Base-by-base conservation (phyloP, 805 yeast genomes). In the Jamesozyma gamospora region DNA sequence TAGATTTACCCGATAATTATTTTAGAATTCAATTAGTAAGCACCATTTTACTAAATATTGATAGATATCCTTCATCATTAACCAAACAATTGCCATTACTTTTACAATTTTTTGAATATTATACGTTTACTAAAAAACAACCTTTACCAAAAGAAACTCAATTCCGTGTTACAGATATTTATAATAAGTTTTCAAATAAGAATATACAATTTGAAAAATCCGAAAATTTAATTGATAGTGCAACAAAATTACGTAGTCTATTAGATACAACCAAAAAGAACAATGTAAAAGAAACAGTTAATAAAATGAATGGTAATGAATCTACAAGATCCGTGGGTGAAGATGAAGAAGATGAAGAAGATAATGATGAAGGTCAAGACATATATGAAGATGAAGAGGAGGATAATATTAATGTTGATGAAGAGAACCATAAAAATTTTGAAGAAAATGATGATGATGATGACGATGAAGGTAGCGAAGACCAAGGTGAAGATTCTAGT, bases 1-100 rank as follows among this genome's bases (percentile, higher is more conserved):
- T 70, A n/a, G 96, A 87, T 60, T 62, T 62, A 11, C 77, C 79
- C 0, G 72, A 77, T 48, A 78, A 83, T 50, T 83, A 78, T 52
- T 84, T 85, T 58, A 68, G 95, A 41, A 64, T 85, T 28, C 76
- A 75, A 30, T 59, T 87, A 52, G 58, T 73, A 15, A 53, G 72
- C 21, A 55, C 66, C 0, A 53, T 75, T 4, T 50, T 79, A 15
- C 57, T 58, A n/a, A 57, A 55, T 9, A 33, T 65, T 3, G 43
- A 47, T 8, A 50, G 52, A 29, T 39, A 42, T 8, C 46, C 56
- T 11, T 31, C 47, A 5, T 34, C 45, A 2, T 41, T 55, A 5
- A 35, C 29, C 9, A 47, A 50, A 4, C 62, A 66, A 28, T 36
- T 75, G 11, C 49, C 54, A 1, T 38, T 64, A 0, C 72, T 80